Evolutionary conservation across 2,329 filamentous ascomycete species (phyloP).

Genomic region (Sordariomycetes sp.): DNA sequence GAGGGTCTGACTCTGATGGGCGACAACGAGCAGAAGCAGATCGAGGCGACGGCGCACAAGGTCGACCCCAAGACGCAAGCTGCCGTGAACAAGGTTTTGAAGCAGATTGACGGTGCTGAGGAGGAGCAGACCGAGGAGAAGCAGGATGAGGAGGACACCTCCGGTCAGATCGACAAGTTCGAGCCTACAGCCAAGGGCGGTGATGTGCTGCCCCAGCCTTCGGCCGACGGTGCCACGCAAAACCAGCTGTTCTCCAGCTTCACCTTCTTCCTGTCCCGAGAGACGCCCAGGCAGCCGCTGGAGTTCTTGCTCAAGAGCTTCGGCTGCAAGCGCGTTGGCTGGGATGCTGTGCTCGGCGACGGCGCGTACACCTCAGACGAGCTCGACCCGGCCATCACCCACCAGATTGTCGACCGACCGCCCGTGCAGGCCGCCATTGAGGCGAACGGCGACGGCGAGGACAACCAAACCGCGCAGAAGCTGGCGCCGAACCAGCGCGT

Average conservation of each 20-base stretch:
- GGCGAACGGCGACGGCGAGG: constrained; percentile 41
- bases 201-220: constrained; percentile 77
- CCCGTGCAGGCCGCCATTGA: constrained; percentile 52
- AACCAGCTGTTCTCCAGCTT: constrained; percentile 77
- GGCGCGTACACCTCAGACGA: constrained; percentile 90
- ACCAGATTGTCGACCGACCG: constrained; percentile 91
- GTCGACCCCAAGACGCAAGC: constrained; percentile 55
- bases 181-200: constrained; percentile 75
- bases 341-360: constrained; percentile 84
- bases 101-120: constrained; percentile 38
- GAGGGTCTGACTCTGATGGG: constrained; percentile 61
- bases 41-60: constrained; percentile 35
- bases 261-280: constrained; percentile 87
- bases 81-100: constrained; percentile 60
- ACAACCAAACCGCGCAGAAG: constrained; percentile 54
- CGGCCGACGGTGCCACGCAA: constrained; percentile 54
- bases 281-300: constrained; percentile 81
- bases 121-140: constrained; percentile 30
- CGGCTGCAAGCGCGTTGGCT: constrained; percentile 91
- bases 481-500: constrained; percentile 60
- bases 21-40: constrained; percentile 38
- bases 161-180: constrained; percentile 79
- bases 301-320: constrained; percentile 93
- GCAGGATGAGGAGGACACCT: constrained; percentile 36
- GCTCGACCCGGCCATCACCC: constrained; percentile 79